Percentiles rank a stretch among this genome's conserved stretches.
Evolutionary conservation across 2,329 filamentous ascomycete species (phyloP).

Genomic region (Pyrenochaeta sp.): DNA sequence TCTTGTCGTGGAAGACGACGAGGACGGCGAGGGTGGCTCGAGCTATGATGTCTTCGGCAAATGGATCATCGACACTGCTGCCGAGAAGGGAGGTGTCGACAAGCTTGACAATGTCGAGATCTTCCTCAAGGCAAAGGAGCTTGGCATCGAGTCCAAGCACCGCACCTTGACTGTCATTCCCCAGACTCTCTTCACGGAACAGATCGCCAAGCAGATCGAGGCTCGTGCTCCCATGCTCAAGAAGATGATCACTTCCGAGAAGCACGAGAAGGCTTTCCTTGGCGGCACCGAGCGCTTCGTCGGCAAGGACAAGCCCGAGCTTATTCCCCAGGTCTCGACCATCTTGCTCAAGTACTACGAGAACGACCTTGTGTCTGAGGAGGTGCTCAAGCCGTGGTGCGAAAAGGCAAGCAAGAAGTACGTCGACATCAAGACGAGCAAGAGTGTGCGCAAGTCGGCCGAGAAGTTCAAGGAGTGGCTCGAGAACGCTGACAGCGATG

Average conservation of each 20-base stretch:
- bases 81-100: constrained; percentile 74
- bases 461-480: constrained; percentile 96
- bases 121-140: constrained; percentile 95
- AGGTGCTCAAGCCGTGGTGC: constrained; percentile 89
- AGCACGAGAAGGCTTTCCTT: constrained; percentile 93
- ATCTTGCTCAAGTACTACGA: constrained; percentile 92
- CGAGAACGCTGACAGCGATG: constrained; percentile 73
- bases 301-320: constrained; percentile 79
- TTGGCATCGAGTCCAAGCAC: constrained; percentile 94
- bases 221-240: constrained; percentile 86
- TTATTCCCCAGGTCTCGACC: constrained; percentile 79
- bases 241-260: constrained; percentile 89
- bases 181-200: constrained; percentile 91
- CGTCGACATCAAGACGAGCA: constrained; percentile 84
- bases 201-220: constrained; percentile 86
- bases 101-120: constrained; percentile 88
- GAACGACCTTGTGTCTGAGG: constrained; percentile 86
- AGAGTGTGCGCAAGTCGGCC: constrained; percentile 94
- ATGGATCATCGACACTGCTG: constrained; percentile 83
- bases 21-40: constrained; percentile 80
- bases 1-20: constrained; percentile 81
- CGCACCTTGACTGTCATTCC: constrained; percentile 90
- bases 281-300: constrained; percentile 95
- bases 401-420: constrained; percentile 98
- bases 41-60: constrained; percentile 92